Evolutionary conservation across 306 rosid species (phyloP).

Genomic region (Sesbania bispinosa): DNA sequence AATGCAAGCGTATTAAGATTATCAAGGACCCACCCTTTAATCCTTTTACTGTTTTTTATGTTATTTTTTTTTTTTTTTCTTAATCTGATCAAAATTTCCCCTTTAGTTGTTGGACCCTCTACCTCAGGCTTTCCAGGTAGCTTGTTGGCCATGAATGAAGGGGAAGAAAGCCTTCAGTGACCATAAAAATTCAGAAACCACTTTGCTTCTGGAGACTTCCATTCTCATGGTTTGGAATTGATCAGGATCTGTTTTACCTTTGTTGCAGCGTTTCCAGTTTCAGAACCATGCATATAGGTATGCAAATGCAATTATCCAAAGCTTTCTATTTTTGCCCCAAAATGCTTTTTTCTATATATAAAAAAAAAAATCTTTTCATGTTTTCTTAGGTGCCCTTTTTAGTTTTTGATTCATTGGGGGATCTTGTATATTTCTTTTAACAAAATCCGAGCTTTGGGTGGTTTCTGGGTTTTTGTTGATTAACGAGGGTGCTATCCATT

Average conservation of each 20-base stretch:
- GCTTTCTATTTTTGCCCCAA: conserved; percentile 12
- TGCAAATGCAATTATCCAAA: conserved; percentile 33
- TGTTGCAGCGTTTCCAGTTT: conserved; percentile 21
- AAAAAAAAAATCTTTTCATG: neutral
- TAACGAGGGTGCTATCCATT: conserved; percentile 6
- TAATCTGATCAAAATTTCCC: conserved; percentile 28
- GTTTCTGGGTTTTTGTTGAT: conserved; percentile 31
- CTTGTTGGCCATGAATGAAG: conserved; percentile 40
- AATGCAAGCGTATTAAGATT: conserved; percentile 15
- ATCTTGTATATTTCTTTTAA: neutral
- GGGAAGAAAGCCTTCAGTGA: conserved; percentile 30
- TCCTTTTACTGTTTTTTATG: neutral
- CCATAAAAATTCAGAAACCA: conserved; percentile 22
- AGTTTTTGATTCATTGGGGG: conserved; percentile 26
- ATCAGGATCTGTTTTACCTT: conserved; percentile 45
- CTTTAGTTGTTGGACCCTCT: conserved; percentile 29
- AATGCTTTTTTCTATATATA: neutral
- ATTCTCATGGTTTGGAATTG: conserved; percentile 35
- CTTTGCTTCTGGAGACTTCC: conserved; percentile 23
- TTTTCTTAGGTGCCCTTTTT: conserved; percentile 9
- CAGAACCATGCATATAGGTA: conserved; percentile 51
- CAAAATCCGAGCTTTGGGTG: conserved; percentile 18
- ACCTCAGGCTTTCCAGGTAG: conserved; percentile 50
- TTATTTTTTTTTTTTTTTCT: neutral
- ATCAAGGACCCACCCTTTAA: conserved; percentile 44